Evolutionary conservation across 192 early-diverging fungal genomes (phyloP).

Genomic region (Umbelopsis ramanniana): DNA sequence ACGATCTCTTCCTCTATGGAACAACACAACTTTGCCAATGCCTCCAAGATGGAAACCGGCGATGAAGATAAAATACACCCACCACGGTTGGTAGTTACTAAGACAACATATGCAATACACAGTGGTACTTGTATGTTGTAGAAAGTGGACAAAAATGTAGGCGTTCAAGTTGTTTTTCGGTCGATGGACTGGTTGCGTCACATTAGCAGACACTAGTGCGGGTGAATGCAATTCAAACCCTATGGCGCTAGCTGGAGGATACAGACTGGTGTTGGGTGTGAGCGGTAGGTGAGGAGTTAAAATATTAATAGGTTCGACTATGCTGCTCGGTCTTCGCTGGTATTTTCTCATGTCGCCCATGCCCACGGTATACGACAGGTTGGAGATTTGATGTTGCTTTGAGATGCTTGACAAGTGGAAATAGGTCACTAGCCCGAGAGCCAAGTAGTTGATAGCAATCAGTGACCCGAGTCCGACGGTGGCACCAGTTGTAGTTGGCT

Average conservation of each 20-base stretch:
- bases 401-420: constrained; percentile 15
- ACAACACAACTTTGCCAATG: background rate
- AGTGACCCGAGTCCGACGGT: constrained; percentile 11
- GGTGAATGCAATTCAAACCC: constrained; percentile 12
- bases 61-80: constrained; percentile 10
- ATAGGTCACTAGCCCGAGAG: background rate
- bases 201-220: background rate
- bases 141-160: constrained; percentile 6
- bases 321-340: background rate
- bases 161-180: background rate
- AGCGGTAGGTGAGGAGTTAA: background rate
- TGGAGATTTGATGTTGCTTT: constrained; percentile 3
- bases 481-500: constrained; percentile 15
- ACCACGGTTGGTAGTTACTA: background rate
- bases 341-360: background rate
- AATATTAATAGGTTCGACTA: background rate
- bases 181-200: background rate
- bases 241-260: background rate
- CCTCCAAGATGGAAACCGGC: constrained; percentile 14
- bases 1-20: background rate
- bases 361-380: constrained; percentile 1
- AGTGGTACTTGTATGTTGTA: constrained; percentile 4
- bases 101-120: constrained; percentile 3
- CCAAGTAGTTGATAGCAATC: constrained; percentile 14
- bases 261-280: background rate